Evolutionary conservation across 2,329 filamentous ascomycete genomes (phyloP), one percentile per base, ranked within the genome.

Genomic region (Didymellaceae sp.): DNA sequence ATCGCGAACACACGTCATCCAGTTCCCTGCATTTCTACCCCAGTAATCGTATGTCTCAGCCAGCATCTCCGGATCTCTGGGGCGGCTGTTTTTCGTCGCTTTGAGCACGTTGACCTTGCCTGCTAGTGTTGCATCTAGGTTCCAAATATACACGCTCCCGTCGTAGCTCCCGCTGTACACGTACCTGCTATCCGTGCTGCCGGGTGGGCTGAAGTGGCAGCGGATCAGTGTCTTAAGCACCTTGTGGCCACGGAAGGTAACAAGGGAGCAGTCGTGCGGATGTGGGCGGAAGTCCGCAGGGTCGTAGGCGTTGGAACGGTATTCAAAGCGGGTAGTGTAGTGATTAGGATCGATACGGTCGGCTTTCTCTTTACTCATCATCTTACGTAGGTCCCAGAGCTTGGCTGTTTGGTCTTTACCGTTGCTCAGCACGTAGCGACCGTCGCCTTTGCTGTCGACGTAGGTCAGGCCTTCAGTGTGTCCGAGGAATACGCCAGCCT

Each of bases 391-490:
- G 71, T 99, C 94, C 94, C 94, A 99, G 0, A 99, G 81, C 75
- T 97, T 97, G 85, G 96, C 96, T 32, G 87, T 93, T 73, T 97
- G 94, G 68, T 99, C 94, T 70, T 97, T 99, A 55, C 86, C 90
- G 65, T 99, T 99, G 59, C 88, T 92, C 20, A 99, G 83, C 7
- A 97, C 88, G 71, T 97, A 97, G 48, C 93, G 84, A 2, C 86
- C 85, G 65, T 96, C 91, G 31, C 89, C 90, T 80, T 97, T 93
- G 73, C 88, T 93, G 68, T 87, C 85, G 25, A 87, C 83, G 54
- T 86, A 87, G 0, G 85, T 87, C 40, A 87, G 61, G 6, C 84
- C 84, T 69, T 87, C 84, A 0, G 83, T 86, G 61, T 87, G 84
- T 6, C 84, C 84, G 26, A 87, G 73, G 67, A 87, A 87, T 9